Conservation (phyloP, 1,139 yeast genomes). For the Ashbya aceris region DNA sequence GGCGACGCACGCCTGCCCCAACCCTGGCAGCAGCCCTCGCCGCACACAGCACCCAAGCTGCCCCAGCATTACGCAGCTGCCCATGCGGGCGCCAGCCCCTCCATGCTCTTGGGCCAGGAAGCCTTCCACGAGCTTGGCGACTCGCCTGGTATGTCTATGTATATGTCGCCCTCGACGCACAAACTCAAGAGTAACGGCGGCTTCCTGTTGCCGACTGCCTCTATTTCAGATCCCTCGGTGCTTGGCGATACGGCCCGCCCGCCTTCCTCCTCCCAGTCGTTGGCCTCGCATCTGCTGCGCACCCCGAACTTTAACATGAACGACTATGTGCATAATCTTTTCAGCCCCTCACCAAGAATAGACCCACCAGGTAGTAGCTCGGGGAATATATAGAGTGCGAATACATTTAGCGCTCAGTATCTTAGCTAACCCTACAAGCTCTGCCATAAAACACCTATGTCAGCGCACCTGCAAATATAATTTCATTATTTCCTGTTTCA, state of each 20-base stretch:
- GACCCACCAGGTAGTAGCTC: slow-evolving; percentile 4
- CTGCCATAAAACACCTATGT: too few species aligned
- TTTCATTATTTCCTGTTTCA: too few species aligned
- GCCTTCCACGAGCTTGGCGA: slow-evolving; percentile 15
- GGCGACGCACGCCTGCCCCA: slow-evolving; percentile 24
- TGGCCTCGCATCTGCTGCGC: slow-evolving; percentile 16
- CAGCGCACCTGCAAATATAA: too few species aligned
- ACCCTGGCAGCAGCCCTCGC: slow-evolving; percentile 25
- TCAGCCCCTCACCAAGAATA: slow-evolving; percentile 30
- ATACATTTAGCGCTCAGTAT: too few species aligned
- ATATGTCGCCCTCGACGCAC: slow-evolving; percentile 20
- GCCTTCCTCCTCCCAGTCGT: slow-evolving; percentile 8
- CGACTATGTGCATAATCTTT: slow-evolving; percentile 29
- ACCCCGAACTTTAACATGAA: slow-evolving; percentile 31
- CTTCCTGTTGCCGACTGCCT: slow-evolving; percentile 1
- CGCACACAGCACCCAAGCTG: slow-evolving; percentile 27
- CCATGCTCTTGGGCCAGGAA: slow-evolving; percentile 3
- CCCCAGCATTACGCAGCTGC: slow-evolving; percentile 9
- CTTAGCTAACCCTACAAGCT: too few species aligned
- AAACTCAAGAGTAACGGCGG: slow-evolving; percentile 11
- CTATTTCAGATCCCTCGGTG: slow-evolving; percentile 1
- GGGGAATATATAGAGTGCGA: not conserved
- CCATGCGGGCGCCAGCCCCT: slow-evolving; percentile 22
- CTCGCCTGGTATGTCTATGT: slow-evolving; percentile 22
- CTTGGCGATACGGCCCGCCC: not conserved